A percentile compares a stretch with the other conserved stretches of the same genome.
phyloP scores from a whole-genome alignment of 2,329 filamentous ascomycete species.

The Aureobasidium sp. region DNA sequence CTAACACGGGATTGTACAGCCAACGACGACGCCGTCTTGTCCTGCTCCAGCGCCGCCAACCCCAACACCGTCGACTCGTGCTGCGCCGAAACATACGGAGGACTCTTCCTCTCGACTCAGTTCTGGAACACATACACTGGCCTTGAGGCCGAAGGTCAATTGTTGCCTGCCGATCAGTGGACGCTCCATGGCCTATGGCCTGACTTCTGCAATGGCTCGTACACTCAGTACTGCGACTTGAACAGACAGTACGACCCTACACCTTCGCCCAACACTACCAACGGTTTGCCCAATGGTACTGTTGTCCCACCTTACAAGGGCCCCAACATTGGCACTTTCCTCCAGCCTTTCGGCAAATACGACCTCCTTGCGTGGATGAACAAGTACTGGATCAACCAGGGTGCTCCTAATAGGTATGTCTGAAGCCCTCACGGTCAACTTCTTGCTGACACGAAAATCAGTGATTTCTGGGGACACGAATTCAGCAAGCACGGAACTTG shows the following conservation, averaged over 20 bases:
- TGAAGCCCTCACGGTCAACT: too few species aligned
- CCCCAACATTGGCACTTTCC: slow-evolving; percentile 50
- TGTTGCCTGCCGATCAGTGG: slow-evolving; percentile 52
- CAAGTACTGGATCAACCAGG: slow-evolving; percentile 56
- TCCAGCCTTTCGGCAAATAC: slow-evolving; percentile 50
- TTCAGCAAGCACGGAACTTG: slow-evolving; percentile 63
- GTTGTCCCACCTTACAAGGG: slow-evolving; percentile 53
- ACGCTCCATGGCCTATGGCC: slow-evolving; percentile 56
- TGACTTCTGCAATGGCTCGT: slow-evolving; percentile 49
- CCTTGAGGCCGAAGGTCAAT: slow-evolving; percentile 49
- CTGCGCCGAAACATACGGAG: slow-evolving; percentile 59
- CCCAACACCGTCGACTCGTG: slow-evolving; percentile 48
- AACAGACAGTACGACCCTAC: slow-evolving; percentile 56
- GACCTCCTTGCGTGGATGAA: slow-evolving; percentile 61
- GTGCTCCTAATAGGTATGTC: slow-evolving; percentile 40
- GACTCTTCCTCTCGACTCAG: slow-evolving; percentile 55
- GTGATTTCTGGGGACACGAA: slow-evolving; percentile 59
- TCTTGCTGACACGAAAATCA: slow-evolving; percentile 16
- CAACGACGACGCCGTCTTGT: slow-evolving; percentile 30
- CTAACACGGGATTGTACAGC: slow-evolving; percentile 16
- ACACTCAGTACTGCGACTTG: slow-evolving; percentile 62
- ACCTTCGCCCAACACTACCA: slow-evolving; percentile 55
- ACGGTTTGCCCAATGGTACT: slow-evolving; percentile 45
- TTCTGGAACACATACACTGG: slow-evolving; percentile 61
- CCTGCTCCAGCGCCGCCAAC: slow-evolving; percentile 43